Evolutionary conservation across 2,329 filamentous ascomycete genomes (phyloP).

Genomic region (Paecilomyces formosus): DNA sequence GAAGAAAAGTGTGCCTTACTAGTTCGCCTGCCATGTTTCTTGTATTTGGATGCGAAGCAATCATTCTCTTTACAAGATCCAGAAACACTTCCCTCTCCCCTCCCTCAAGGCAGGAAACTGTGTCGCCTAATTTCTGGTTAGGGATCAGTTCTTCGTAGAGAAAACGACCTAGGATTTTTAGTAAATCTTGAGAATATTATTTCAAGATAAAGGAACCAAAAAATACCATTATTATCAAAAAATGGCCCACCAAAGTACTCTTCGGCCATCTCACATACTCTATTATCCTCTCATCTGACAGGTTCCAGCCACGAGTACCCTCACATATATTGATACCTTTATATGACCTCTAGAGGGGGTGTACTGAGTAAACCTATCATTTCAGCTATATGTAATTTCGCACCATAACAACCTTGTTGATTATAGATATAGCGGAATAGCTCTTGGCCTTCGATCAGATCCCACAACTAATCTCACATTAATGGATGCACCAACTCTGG

Average conservation of each 20-base stretch:
- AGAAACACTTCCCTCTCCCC: conserved; percentile 24
- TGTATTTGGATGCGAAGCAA: conserved; percentile 21
- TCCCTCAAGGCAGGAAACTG: conserved; percentile 18
- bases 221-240: conserved; percentile 25
- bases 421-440: conserved; percentile 30
- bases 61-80: conserved; percentile 22
- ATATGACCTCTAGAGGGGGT: conserved; percentile 28
- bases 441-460: conserved; percentile 30
- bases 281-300: conserved; percentile 14
- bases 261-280: conserved; percentile 22
- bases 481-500: conserved; percentile 12
- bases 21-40: conserved; percentile 24
- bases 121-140: conserved; percentile 19
- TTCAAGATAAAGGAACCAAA: conserved; percentile 7
- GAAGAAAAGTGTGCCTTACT: conserved; percentile 20
- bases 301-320: conserved; percentile 21
- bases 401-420: conserved; percentile 26
- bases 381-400: conserved; percentile 33
- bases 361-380: conserved; percentile 37
- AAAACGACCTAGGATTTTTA: conserved; percentile 17
- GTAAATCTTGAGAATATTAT: conserved; percentile 12
- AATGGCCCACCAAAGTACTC: conserved; percentile 31
- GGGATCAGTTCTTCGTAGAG: conserved; percentile 27
- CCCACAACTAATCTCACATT: conserved; percentile 21
- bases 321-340: conserved; percentile 24